Evolutionary conservation across 1,284 basidiomycete genomes (phyloP).

Genomic region (Trametes versicolor): DNA sequence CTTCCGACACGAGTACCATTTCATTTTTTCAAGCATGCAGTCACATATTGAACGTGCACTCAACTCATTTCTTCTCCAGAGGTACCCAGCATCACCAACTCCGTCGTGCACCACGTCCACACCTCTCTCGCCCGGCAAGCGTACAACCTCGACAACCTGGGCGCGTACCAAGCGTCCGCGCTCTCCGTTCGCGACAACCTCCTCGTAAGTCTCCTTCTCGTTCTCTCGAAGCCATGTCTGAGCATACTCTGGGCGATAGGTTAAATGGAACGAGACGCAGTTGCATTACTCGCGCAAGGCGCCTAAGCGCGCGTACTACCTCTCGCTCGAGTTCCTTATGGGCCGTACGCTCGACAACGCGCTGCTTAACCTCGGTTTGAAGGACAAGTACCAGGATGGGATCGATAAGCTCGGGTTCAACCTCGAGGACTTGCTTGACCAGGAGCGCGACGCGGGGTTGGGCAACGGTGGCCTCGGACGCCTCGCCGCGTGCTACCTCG

Average conservation of each 20-base stretch:
- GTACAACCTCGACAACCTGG: slow-evolving; percentile 85
- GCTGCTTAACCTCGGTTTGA: slow-evolving; percentile 87
- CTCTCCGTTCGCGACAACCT: slow-evolving; percentile 88
- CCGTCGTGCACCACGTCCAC: slow-evolving; percentile 87
- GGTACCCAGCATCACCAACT: slow-evolving; percentile 74
- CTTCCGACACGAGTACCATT: no score
- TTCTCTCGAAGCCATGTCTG: neutral
- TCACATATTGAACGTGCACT: neutral
- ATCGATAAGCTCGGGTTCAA: slow-evolving; percentile 84
- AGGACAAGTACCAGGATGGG: slow-evolving; percentile 76
- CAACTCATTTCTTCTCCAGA: slow-evolving; percentile 54
- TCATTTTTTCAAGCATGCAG: no score
- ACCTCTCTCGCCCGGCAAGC: slow-evolving; percentile 90
- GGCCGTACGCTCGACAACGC: slow-evolving; percentile 83
- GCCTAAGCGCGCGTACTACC: slow-evolving; percentile 90
- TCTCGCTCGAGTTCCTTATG: slow-evolving; percentile 91
- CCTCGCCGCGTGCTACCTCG: slow-evolving; percentile 93
- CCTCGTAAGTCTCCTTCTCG: slow-evolving; percentile 58
- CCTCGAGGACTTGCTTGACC: slow-evolving; percentile 86
- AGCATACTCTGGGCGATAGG: no score
- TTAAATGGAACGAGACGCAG: slow-evolving; percentile 86
- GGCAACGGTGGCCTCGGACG: slow-evolving; percentile 93
- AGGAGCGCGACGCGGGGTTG: slow-evolving; percentile 90
- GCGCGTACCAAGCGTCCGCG: slow-evolving; percentile 84
- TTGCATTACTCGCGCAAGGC: slow-evolving; percentile 72